Percentiles rank a stretch among this genome's conserved stretches.
phyloP scores from a whole-genome alignment of 2,329 filamentous ascomycete species.

The Trichoderma sp. region DNA sequence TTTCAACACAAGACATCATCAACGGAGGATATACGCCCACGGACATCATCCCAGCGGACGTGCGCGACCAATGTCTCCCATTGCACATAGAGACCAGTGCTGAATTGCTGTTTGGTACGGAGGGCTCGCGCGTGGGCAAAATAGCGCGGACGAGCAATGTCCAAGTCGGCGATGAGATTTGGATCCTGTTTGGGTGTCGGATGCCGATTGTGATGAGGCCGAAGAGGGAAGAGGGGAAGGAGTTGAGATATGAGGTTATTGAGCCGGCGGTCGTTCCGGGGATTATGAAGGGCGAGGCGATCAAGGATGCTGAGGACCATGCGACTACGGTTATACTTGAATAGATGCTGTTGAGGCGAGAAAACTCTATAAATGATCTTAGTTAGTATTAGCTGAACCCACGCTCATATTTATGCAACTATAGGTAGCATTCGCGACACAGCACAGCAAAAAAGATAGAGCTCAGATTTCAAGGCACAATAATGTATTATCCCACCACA shows the following conservation, averaged over 20 bases:
- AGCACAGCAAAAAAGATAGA: background rate
- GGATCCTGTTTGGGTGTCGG: background rate
- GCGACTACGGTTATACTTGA: background rate
- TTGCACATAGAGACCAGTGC: background rate
- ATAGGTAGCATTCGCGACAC: background rate
- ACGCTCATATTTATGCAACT: background rate
- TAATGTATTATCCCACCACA: slow-evolving; percentile 7
- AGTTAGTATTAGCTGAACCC: too few relatives aligned
- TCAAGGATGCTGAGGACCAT: background rate
- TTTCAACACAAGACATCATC: background rate
- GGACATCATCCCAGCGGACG: background rate
- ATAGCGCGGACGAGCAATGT: background rate
- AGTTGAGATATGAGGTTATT: background rate
- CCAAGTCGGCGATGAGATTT: background rate
- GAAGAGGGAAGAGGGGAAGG: background rate
- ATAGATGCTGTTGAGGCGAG: background rate
- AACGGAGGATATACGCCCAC: background rate
- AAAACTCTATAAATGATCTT: background rate
- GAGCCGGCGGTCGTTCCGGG: slow-evolving; percentile 1
- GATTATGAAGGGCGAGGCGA: background rate
- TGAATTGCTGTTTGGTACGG: background rate
- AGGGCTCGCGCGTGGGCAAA: background rate
- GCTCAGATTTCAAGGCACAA: background rate
- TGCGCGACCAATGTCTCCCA: background rate
- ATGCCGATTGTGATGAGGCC: background rate